phyloP scores from a whole-genome alignment of 2,329 filamentous ascomycete genomes.

The Mariannaea sp. region DNA sequence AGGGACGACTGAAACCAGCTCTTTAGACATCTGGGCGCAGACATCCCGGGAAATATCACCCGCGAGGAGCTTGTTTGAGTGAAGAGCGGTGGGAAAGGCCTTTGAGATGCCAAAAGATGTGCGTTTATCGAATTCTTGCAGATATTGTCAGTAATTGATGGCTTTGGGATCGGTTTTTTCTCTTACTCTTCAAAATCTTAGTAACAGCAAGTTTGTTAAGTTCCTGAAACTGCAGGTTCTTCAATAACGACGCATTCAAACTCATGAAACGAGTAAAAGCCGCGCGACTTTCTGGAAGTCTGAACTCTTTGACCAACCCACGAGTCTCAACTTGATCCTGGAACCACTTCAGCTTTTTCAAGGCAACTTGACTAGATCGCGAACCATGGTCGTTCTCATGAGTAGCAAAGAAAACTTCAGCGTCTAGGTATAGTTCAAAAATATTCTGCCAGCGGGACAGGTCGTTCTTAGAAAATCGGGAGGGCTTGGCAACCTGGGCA shows the following conservation, averaged over 20 bases:
- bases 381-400: slow-evolving; percentile 72
- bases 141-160: slow-evolving; percentile 14
- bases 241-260: slow-evolving; percentile 77
- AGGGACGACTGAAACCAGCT: slow-evolving; percentile 75
- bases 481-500: slow-evolving; percentile 66
- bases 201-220: slow-evolving; percentile 77
- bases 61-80: slow-evolving; percentile 64
- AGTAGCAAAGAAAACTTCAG: slow-evolving; percentile 81
- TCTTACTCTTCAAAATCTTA: slow-evolving; percentile 84
- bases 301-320: slow-evolving; percentile 65
- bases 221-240: slow-evolving; percentile 81
- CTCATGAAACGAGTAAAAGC: slow-evolving; percentile 72
- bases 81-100: slow-evolving; percentile 63
- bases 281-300: slow-evolving; percentile 64
- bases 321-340: slow-evolving; percentile 67
- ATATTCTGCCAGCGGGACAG: slow-evolving; percentile 78
- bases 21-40: slow-evolving; percentile 73
- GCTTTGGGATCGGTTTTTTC: too few relatives aligned
- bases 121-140: slow-evolving; percentile 82
- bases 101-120: slow-evolving; percentile 73
- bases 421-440: slow-evolving; percentile 81
- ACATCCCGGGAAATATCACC: slow-evolving; percentile 74
- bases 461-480: slow-evolving; percentile 66
- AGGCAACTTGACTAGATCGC: slow-evolving; percentile 67
- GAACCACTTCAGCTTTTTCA: slow-evolving; percentile 72